Evolutionary conservation across 2,329 filamentous ascomycete species (phyloP).

Genomic region (Trichoderma afroharzianum): DNA sequence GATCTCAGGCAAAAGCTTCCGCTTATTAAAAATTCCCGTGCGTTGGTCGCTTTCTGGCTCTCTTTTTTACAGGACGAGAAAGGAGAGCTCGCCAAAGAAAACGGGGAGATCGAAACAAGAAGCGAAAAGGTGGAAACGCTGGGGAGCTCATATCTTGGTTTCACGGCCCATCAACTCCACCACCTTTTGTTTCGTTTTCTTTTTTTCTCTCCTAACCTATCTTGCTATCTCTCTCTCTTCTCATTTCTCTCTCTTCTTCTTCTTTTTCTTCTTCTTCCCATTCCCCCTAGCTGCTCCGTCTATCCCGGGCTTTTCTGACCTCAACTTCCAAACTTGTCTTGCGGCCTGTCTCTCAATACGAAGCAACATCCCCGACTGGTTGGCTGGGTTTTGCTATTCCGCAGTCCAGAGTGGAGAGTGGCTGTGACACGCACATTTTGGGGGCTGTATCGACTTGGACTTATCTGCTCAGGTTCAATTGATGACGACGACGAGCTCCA

Average conservation of each 20-base stretch:
- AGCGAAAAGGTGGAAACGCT: conserved; percentile 3
- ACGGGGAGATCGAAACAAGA: conserved; percentile 12
- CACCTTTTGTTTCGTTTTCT: background rate
- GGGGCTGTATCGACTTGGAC: background rate
- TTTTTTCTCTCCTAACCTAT: background rate
- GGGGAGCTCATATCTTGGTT: background rate
- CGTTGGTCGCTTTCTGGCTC: background rate
- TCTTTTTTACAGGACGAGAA: background rate
- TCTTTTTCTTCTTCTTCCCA: background rate
- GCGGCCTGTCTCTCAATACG: background rate
- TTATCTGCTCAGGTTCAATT: background rate
- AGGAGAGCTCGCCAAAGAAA: background rate
- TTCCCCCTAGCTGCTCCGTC: background rate
- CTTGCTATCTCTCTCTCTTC: background rate
- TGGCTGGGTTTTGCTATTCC: background rate
- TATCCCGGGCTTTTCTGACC: background rate
- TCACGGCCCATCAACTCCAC: conserved; percentile 9
- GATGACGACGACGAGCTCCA: conserved; percentile 7
- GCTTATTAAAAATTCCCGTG: background rate
- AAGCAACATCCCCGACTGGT: background rate
- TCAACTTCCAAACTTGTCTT: background rate
- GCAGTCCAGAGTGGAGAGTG: conserved; percentile 2
- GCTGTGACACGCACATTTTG: background rate
- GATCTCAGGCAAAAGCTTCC: conserved; percentile 1
- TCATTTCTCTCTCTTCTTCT: background rate